Conservation (phyloP, 768 basidiomycete genomes). For the Tremella fuciformis region DNA sequence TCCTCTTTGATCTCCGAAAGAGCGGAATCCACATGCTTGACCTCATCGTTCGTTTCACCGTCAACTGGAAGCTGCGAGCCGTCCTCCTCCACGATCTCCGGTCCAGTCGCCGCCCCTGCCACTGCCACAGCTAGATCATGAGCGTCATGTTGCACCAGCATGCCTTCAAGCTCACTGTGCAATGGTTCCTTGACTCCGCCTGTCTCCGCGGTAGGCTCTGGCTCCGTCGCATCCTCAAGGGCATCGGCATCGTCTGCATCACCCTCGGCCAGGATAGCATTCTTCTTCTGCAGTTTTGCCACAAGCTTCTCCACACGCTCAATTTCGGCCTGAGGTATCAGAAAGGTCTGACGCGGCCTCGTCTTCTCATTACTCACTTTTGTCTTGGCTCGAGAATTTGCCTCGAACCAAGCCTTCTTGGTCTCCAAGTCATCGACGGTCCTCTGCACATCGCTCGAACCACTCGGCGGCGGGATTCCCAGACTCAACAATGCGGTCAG, state of each 20-base stretch:
- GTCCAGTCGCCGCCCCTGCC: slow-evolving; percentile 36
- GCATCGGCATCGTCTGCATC: slow-evolving; percentile 21
- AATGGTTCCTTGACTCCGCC: slow-evolving; percentile 45
- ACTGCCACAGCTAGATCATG: slow-evolving; percentile 36
- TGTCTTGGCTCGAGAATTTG: slow-evolving; percentile 67
- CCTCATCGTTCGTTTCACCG: slow-evolving; percentile 25
- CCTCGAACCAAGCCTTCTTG: slow-evolving; percentile 93
- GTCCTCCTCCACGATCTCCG: slow-evolving; percentile 35
- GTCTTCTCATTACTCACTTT: slow-evolving; percentile 39
- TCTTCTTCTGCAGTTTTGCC: slow-evolving; percentile 51
- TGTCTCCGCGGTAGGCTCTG: slow-evolving; percentile 17
- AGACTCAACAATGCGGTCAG: slow-evolving; percentile 80
- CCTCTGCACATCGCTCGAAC: slow-evolving; percentile 70
- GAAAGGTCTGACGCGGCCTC: too few species aligned
- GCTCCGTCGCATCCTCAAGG: slow-evolving; percentile 19
- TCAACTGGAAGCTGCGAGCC: slow-evolving; percentile 42
- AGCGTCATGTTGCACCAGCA: background rate
- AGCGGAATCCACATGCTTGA: slow-evolving; percentile 43
- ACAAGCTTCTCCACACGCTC: slow-evolving; percentile 49
- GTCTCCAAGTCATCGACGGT: slow-evolving; percentile 84
- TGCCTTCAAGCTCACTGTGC: slow-evolving; percentile 39
- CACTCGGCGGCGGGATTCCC: slow-evolving; percentile 84
- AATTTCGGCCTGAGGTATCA: slow-evolving; percentile 43
- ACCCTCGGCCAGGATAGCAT: slow-evolving; percentile 19
- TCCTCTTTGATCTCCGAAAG: slow-evolving; percentile 42